Percentiles rank a stretch among this genome's conserved stretches.
Conservation (phyloP, 257 asterid genomes). For the Nicotiana benthamiana region DNA sequence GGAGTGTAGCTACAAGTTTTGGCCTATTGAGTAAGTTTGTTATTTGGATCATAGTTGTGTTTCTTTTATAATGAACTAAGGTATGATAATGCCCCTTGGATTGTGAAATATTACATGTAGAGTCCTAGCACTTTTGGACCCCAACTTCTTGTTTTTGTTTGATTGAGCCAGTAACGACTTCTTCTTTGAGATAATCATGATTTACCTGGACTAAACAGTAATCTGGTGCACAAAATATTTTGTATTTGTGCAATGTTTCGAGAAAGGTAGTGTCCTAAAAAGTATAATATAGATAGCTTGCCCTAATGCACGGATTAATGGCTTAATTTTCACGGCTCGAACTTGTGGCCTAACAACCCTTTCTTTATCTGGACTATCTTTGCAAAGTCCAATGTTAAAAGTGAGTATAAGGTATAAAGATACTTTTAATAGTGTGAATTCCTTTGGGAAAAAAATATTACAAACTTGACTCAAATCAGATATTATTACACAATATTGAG, state of each 20-base stretch:
- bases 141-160: constrained; percentile 25
- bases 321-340: rapidly evolving
- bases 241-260: rapidly evolving
- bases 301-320: too few relatives aligned
- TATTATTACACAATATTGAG: not conserved
- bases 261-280: rapidly evolving
- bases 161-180: not conserved
- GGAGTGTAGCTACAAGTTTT: constrained; percentile 1
- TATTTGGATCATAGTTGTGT: constrained; percentile 11
- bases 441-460: too few relatives aligned
- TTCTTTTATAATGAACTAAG: constrained; percentile 24
- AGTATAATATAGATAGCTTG: rapidly evolving
- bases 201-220: too few relatives aligned
- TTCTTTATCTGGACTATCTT: too few relatives aligned
- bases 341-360: too few relatives aligned
- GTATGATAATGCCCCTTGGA: constrained; percentile 20
- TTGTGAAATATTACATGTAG: constrained; percentile 18
- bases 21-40: not conserved
- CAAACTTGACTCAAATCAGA: too few relatives aligned
- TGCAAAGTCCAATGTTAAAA: not conserved
- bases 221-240: too few relatives aligned
- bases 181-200: too few relatives aligned
- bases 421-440: not conserved
- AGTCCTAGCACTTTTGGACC: constrained; percentile 32
- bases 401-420: not conserved